Evolutionary conservation across 768 basidiomycete species (phyloP).

Genomic region (Tricholoma matsutake): DNA sequence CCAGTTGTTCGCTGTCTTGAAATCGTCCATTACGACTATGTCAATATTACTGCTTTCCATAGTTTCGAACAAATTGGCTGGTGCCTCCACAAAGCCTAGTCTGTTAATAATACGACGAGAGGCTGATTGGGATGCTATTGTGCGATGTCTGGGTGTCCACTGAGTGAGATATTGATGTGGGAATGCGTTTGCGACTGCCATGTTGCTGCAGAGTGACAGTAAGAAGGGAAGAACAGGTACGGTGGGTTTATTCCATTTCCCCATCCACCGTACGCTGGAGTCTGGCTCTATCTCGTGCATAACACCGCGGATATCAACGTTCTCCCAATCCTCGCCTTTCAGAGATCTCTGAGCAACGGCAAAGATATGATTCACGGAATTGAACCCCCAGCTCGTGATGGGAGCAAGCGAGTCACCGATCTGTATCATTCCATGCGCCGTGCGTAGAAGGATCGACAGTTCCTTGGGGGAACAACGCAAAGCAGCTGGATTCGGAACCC

Average conservation of each 20-base stretch:
- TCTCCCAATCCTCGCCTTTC: background rate
- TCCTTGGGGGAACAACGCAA: background rate
- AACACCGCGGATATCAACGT: background rate
- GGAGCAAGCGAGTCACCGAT: background rate
- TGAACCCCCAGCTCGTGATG: conserved; percentile 1
- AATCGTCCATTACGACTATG: conserved; percentile 9
- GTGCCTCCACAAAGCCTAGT: conserved; percentile 1
- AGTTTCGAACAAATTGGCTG: background rate
- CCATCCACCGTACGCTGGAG: background rate
- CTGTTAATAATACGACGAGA: background rate
- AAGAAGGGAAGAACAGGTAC: conserved; percentile 5
- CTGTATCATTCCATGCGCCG: background rate
- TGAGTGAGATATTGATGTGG: background rate
- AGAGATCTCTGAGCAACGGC: background rate
- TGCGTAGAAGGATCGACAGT: background rate
- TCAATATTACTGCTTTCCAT: background rate
- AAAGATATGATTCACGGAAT: conserved; percentile 3
- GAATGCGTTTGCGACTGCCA: conserved; percentile 5
- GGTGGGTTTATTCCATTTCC: background rate
- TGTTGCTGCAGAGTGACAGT: background rate
- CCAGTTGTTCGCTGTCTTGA: conserved; percentile 16
- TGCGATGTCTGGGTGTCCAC: background rate
- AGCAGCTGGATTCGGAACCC: background rate
- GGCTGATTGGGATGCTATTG: background rate
- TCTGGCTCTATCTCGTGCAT: conserved; percentile 4